Evolutionary conservation across 768 basidiomycete genomes (phyloP), one percentile per base, ranked within the genome.

Genomic region (Russula griseocarnosa): DNA sequence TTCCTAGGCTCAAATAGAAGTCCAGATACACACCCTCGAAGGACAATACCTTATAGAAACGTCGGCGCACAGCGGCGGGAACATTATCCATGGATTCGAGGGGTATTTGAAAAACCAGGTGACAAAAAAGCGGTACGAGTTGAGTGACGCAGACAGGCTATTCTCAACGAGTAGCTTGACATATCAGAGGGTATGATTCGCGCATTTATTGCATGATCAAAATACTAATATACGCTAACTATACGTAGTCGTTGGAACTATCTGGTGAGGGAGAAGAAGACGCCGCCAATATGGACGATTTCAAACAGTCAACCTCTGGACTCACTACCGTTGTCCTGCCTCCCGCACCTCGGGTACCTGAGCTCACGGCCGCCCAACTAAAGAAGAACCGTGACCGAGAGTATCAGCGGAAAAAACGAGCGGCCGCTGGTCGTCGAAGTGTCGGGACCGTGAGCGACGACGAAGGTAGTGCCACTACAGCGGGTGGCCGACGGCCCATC

Each of bases 41-140:
- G 83, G 83, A 10, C 75, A 80, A 4, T 94, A 93, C 73, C 78
- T 94, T 40, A 83, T 84, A 8, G 92, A 94, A 58, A 92, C 92
- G 0, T 83, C 86, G 1, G 78, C 79, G 0, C 86, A 88, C 65
- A 86, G 84, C 69, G 90, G 91, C 20, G 92, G 92, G 34, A 93
- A 94, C 69, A 92, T 94, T 58, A 87, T 94, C 42, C 87, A 87
- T 69, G 92, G 92, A 5, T 93, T 93, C 67, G 92, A 93, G 60
- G 85, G 86, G 47, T 94, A 92, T 71, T 82, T 93, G 62, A 94
- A 93, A 74, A 86, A 86, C 69, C 87, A 86, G 63, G 82, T 81
- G 10, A 84, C 81, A 8, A 78, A 90, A 69, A 81, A 87, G 71
- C 86, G 86, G 71, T 84, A 86, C 67, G 90, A 93, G 67, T 82